Evolutionary conservation across 495 filamentous ascomycete genomes (phyloP), one percentile per base, ranked within the genome.

Genomic region (Trichoderma asperelloides): DNA sequence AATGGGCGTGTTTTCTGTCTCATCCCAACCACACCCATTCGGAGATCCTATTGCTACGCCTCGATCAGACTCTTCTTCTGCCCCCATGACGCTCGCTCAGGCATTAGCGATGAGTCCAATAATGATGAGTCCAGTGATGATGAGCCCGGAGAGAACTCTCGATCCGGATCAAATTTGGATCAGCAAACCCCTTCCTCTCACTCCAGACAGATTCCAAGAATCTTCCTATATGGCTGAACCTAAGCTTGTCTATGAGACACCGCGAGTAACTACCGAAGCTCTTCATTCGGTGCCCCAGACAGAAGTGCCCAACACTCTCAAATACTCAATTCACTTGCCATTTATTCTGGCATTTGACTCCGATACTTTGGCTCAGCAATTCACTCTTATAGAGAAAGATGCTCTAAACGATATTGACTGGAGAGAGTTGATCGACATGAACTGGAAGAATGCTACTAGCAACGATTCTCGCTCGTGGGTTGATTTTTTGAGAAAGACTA

Each of bases 401-500:
- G 96, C 96, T 0, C 78, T 99, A 62, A 92, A 93, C 70, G 96
- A 98, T 72, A 89, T 99, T 65, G 93, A 97, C 77, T 99, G 96
- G 96, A 92, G 89, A 73, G 96, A 99, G 73, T 81, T 99, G 62
- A 92, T 99, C 65, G 92, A 97, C 39, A 90, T 99, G 84, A 86
- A 86, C 66, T 97, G 93, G 93, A 91, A 86, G 65, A 87, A 91
- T 65, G 84, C 87, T 18, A 82, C 87, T 21, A 80, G 82, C 18
- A 82, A 84, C 40, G 86, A 87, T 69, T 80, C 85, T 25, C 84
- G 85, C 62, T 88, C 89, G 68, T 99, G 96, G 96, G 92, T 96
- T n/a, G 88, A 95, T 63, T 97, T 95, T 73, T 84, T 99, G 15
- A 85, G 86, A 37, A 84, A 87, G n/a, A 86, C 88, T 18, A 88